A percentile compares a stretch with the other conserved stretches of the same genome.
phyloP scores from a whole-genome alignment of 2,329 filamentous ascomycete species.

The Fusarium pilosicola region DNA sequence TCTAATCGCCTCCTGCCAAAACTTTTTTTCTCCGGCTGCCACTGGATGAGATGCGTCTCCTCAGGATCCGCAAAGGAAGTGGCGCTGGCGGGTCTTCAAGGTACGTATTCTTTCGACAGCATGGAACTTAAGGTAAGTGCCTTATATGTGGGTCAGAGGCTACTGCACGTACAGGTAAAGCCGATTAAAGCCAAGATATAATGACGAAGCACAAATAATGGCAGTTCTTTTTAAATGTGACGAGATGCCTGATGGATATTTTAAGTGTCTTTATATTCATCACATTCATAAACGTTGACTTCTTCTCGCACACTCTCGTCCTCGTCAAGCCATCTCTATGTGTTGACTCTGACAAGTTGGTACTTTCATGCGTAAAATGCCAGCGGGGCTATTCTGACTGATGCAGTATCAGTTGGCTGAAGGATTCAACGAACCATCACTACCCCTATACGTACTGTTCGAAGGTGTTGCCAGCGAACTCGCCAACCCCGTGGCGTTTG shows the following conservation, averaged over 20 bases:
- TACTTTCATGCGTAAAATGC: constrained; percentile 1
- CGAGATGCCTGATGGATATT: background rate
- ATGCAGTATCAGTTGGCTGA: constrained; percentile 33
- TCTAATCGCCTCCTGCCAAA: constrained; percentile 21
- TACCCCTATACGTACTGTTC: constrained; percentile 26
- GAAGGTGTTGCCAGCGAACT: constrained; percentile 14
- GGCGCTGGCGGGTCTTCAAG: constrained; percentile 5
- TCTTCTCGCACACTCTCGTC: background rate
- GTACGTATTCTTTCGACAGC: constrained; percentile 10
- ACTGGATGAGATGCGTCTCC: constrained; percentile 13
- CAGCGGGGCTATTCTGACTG: constrained; percentile 9
- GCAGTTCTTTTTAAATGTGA: background rate
- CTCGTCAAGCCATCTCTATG: background rate
- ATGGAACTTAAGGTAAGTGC: background rate
- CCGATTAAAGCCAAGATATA: background rate
- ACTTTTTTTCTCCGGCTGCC: constrained; percentile 31
- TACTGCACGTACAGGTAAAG: background rate
- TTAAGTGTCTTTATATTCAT: constrained; percentile 11
- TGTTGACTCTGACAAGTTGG: background rate
- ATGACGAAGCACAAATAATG: background rate
- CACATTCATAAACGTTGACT: constrained; percentile 2
- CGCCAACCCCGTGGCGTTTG: constrained; percentile 5
- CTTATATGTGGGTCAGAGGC: constrained; percentile 14
- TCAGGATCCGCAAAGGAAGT: constrained; percentile 8
- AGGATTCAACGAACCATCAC: constrained; percentile 32